A percentile compares a stretch with the other conserved stretches of the same genome.
phyloP scores from a whole-genome alignment of 1,284 basidiomycete species.

The Sphagnurus paluster region DNA sequence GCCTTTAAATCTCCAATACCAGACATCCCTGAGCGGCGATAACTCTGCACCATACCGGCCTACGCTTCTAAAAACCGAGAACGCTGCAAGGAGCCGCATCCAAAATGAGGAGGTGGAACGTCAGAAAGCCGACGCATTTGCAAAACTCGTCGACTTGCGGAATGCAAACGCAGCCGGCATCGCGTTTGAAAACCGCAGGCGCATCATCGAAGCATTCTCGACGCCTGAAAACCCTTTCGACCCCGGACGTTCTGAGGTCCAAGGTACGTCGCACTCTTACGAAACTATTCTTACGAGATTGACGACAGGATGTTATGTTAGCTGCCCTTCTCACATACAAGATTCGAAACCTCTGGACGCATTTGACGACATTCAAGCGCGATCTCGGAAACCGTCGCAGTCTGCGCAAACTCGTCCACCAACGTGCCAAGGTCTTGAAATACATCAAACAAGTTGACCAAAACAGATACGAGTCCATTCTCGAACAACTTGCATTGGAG shows the following conservation, averaged over 20 bases:
- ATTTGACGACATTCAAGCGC: conserved; percentile 67
- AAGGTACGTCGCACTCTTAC: conserved; percentile 56
- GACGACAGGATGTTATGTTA: conserved; percentile 30
- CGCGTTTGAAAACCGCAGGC: conserved; percentile 80
- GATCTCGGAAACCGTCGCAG: conserved; percentile 80
- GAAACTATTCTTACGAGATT: not conserved
- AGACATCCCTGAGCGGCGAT: too few relatives aligned
- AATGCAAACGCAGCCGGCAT: conserved; percentile 88
- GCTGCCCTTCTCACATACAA: conserved; percentile 86
- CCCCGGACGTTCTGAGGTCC: conserved; percentile 84
- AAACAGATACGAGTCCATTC: conserved; percentile 72
- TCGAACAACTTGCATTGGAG: conserved; percentile 79
- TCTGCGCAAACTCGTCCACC: conserved; percentile 76
- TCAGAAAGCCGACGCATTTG: conserved; percentile 64
- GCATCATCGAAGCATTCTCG: conserved; percentile 84
- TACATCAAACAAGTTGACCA: conserved; percentile 74
- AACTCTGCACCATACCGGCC: not conserved
- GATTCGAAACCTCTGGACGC: conserved; percentile 82
- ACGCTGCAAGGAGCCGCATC: too few relatives aligned
- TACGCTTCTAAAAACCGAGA: too few relatives aligned
- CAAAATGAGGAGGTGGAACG: conserved; percentile 40
- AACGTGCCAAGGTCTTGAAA: conserved; percentile 81
- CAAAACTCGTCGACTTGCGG: conserved; percentile 77
- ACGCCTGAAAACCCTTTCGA: conserved; percentile 66
- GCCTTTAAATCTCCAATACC: too few relatives aligned